Percentiles rank a stretch among this genome's conserved stretches.
Conservation (phyloP, 2,329 filamentous ascomycete species). For the Magnaporthiopsis poae region DNA sequence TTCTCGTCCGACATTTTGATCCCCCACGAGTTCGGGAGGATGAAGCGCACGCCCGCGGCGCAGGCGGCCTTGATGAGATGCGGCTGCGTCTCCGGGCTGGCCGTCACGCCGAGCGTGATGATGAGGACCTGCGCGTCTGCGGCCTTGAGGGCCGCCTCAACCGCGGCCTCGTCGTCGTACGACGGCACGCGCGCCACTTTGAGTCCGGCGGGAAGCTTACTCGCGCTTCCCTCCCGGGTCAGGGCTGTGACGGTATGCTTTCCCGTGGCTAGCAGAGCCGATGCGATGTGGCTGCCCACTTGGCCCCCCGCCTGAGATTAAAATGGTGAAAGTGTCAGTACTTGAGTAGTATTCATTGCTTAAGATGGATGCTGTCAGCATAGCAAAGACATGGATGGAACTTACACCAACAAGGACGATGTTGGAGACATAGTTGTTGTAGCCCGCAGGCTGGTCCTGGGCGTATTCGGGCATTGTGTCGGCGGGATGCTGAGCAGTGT, state of each 20-base stretch:
- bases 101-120: slow-evolving; percentile 39
- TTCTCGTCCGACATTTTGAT: slow-evolving; percentile 28
- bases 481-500: background rate
- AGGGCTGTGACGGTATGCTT: slow-evolving; percentile 43
- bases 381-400: background rate
- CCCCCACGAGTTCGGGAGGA: slow-evolving; percentile 45
- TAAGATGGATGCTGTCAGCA: background rate
- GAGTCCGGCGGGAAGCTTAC: slow-evolving; percentile 34
- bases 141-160: slow-evolving; percentile 40
- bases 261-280: slow-evolving; percentile 33
- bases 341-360: background rate
- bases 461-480: slow-evolving; percentile 13
- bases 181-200: slow-evolving; percentile 29
- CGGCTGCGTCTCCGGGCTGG: slow-evolving; percentile 33
- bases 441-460: slow-evolving; percentile 18
- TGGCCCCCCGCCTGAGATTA: slow-evolving; percentile 30
- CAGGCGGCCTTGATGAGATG: slow-evolving; percentile 46
- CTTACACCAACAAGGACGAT: slow-evolving; percentile 20
- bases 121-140: slow-evolving; percentile 42
- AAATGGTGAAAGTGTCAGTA: background rate
- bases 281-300: slow-evolving; percentile 28
- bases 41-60: slow-evolving; percentile 42
- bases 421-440: slow-evolving; percentile 17
- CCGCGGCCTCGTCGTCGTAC: slow-evolving; percentile 31
- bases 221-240: slow-evolving; percentile 32